These are phyloP conservation scores for Saccharomycopsis lassenensis DNA, from an alignment of 805 yeast species.

Conservation along the genomic window DNA sequence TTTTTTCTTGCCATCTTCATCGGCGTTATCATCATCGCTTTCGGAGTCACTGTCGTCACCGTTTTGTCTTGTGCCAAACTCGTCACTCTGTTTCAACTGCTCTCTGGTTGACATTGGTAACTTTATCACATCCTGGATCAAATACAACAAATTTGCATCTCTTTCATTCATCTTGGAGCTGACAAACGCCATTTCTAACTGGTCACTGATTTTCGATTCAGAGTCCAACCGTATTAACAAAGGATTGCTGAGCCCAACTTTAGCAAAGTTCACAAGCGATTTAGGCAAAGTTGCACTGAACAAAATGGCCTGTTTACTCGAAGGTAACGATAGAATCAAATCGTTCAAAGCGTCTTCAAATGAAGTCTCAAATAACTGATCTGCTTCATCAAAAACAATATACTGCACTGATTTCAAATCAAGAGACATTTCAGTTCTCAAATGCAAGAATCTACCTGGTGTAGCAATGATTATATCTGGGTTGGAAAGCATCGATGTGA, in stretches of 20 bases:
- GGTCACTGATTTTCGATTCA: constrained; percentile 81
- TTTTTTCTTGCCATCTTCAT: constrained; percentile 20
- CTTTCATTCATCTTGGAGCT: constrained; percentile 75
- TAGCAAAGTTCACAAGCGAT: constrained; percentile 89
- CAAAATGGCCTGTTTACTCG: constrained; percentile 74
- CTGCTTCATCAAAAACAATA: constrained; percentile 95
- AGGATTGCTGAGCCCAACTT: constrained; percentile 91
- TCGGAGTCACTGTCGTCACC: constrained; percentile 45
- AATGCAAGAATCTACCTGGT: constrained; percentile 94
- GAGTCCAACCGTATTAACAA: constrained; percentile 88
- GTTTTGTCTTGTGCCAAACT: constrained; percentile 36
- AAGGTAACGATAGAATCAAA: constrained; percentile 71
- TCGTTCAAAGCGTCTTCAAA: constrained; percentile 90
- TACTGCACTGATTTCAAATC: constrained; percentile 78
- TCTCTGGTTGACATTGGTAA: constrained; percentile 73
- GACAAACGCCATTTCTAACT: constrained; percentile 81
- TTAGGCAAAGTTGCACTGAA: constrained; percentile 94
- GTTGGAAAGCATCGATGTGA: constrained; percentile 80
- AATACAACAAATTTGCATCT: constrained; percentile 70
- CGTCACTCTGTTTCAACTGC: constrained; percentile 43
- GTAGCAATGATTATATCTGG: constrained; percentile 96
- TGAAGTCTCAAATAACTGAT: constrained; percentile 92
- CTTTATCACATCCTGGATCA: constrained; percentile 77
- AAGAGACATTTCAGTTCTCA: constrained; percentile 89
- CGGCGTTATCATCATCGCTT: constrained; percentile 30